Conservation (phyloP, 352 stramenopile genomes). For the Phytophthora tubulina region DNA sequence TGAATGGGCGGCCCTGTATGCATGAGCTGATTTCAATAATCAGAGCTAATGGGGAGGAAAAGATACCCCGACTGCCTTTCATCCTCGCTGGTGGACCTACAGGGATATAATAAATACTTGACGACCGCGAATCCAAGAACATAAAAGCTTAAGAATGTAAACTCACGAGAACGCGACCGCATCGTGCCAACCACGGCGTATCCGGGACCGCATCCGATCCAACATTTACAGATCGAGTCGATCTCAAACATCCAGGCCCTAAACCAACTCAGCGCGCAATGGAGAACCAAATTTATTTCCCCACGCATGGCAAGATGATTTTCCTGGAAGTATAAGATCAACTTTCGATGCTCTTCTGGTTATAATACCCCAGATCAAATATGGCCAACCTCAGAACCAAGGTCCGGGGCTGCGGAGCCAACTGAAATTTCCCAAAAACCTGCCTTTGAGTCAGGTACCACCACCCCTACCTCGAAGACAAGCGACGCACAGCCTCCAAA, state of each 20-base stretch:
- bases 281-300: no score
- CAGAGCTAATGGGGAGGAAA: not conserved
- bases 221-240: not conserved
- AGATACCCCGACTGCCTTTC: not conserved
- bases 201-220: not conserved
- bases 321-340: no score
- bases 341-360: no score
- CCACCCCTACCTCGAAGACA: no score
- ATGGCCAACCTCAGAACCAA: no score
- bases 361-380: no score
- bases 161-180: not conserved
- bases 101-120: not conserved
- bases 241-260: not conserved
- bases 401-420: no score
- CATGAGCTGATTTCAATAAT: not conserved
- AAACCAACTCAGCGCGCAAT: not conserved
- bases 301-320: not conserved
- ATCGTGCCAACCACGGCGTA: not conserved
- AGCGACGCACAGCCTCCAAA: no score
- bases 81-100: not conserved
- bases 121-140: not conserved
- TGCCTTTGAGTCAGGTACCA: no score
- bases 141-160: not conserved
- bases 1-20: not conserved
- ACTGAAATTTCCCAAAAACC: no score